Evolutionary conservation across 306 rosid genomes (phyloP), one percentile per base, ranked within the genome.

Genomic region (Sicyos edulis): DNA sequence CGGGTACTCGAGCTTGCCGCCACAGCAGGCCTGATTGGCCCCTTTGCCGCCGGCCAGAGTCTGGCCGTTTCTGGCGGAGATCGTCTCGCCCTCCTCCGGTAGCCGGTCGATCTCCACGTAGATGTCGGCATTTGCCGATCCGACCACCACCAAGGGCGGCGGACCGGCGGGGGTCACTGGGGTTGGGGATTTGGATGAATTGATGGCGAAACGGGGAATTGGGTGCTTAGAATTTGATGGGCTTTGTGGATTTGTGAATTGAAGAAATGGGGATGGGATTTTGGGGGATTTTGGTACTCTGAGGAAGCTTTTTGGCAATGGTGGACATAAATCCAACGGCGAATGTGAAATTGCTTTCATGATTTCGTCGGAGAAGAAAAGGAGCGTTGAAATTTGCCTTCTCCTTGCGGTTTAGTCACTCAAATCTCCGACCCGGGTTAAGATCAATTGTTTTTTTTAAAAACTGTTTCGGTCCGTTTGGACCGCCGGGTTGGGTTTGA

Each of bases 51-150:
- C 95, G 10, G 97, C 88, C 54, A 88, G 83, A 8, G 91, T 90
- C 82, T 88, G 88, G 0, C 96, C 96, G 0, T 69, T 82, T 63
- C 61, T 83, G 15, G 98, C 98, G 1, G 87, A 75, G 12, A 93
- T 49, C 1, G 95, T 93, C 85, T 90, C 96, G 3, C 98, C 96
- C 56, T 82, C 87, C 6, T 42, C 58, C 2, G 96, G 95, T 3
- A 90, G 80, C 10, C 97, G 76, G 0, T 93, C 89, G 59, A 88
- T 88, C 80, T 90, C 98, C 3, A 93, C 82, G 71, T 90, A 90
- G 77, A 90, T 88, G 80, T 93, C 96, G 5, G 96, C 97, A 80
- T 88, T 88, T 61, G 96, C 96, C 20, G 97, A 93, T 0, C 97
- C 98, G 0, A 93, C 93, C 20, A 93, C 98, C 24, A 93, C 90